Conservation (phyloP, 2,329 filamentous ascomycete genomes). For the Aspergillus vadensis region DNA sequence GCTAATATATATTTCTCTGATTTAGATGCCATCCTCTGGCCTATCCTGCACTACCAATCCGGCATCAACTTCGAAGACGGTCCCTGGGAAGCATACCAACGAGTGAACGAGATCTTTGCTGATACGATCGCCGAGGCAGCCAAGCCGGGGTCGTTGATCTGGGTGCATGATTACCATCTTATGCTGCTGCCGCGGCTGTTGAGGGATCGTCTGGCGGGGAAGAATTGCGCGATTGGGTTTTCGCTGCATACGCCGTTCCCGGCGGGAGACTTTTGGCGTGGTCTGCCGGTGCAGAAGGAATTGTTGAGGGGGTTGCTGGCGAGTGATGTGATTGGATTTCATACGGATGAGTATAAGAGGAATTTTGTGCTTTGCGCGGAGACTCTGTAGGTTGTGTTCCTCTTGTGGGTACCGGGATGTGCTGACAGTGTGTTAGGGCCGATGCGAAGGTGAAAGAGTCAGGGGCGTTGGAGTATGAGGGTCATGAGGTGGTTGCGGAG, state of each 20-base stretch:
- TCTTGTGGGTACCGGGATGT: neutral
- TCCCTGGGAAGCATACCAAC: conserved; percentile 82
- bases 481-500: conserved; percentile 78
- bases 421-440: conserved; percentile 27
- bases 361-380: conserved; percentile 89
- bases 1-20: too few species aligned
- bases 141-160: conserved; percentile 83
- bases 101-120: conserved; percentile 87
- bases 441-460: conserved; percentile 63
- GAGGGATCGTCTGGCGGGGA: conserved; percentile 70
- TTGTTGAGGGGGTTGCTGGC: conserved; percentile 79
- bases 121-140: conserved; percentile 79
- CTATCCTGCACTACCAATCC: conserved; percentile 93
- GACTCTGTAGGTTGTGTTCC: conserved; percentile 58
- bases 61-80: conserved; percentile 91
- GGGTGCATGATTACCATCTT: conserved; percentile 95
- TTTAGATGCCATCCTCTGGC: conserved; percentile 90
- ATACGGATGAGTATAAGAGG: conserved; percentile 93
- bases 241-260: conserved; percentile 95
- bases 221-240: conserved; percentile 90
- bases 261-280: conserved; percentile 88
- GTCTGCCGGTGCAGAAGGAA: conserved; percentile 81
- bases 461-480: conserved; percentile 76
- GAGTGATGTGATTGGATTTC: conserved; percentile 92
- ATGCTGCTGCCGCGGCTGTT: conserved; percentile 93